Evolutionary conservation across 768 basidiomycete genomes (phyloP), one percentile per base, ranked within the genome.

Genomic region (Tephrocybe rancida): DNA sequence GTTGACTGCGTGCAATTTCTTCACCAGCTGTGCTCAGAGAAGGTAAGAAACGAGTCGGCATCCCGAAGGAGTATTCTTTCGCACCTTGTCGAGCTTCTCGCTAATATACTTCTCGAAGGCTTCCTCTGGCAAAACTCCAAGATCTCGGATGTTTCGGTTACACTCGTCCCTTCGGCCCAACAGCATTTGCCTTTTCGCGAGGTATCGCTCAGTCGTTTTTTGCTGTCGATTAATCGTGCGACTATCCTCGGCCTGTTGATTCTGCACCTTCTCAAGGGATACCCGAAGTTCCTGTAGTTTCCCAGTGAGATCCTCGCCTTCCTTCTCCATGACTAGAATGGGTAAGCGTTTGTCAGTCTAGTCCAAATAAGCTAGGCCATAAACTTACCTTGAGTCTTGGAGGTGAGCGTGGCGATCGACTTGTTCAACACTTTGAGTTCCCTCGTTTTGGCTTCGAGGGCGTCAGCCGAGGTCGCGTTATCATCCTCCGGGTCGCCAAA

Each of bases 101-200:
- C 80, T 85, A 9, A 87, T 89, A 65, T 98, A 96, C 70, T 98
- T 98, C 66, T 92, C 87, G 62, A 95, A 98, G 0, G 97, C 97
- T 69, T 98, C 96, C 70, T 98, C 95, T 0, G 97, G 97, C 14
- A 98, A 72, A 0, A 98, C 95, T 30, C 97, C 97, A 11, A 99
- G 81, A 63, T 98, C 97, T 44, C 97, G 87, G 58, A 98, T 97
- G 68, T 90, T 95, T 62, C 94, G 84, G 66, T 91, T 96, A 66
- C 93, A 95, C 63, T 98, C 96, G 53, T 98, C 96, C 67, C 92
- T 93, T 42, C 95, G 84, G 34, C 80, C 80, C 19, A 81, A 61
- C 13, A 98, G 76, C 77, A 97, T 90, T 67, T 94, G 90, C 35
- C 88, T 82, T 70, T 98, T 98, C 22, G 94, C 87, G 7, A 96